Evolutionary conservation across 352 stramenopile genomes (phyloP).

Genomic region (Globisporangium takayamanum): DNA sequence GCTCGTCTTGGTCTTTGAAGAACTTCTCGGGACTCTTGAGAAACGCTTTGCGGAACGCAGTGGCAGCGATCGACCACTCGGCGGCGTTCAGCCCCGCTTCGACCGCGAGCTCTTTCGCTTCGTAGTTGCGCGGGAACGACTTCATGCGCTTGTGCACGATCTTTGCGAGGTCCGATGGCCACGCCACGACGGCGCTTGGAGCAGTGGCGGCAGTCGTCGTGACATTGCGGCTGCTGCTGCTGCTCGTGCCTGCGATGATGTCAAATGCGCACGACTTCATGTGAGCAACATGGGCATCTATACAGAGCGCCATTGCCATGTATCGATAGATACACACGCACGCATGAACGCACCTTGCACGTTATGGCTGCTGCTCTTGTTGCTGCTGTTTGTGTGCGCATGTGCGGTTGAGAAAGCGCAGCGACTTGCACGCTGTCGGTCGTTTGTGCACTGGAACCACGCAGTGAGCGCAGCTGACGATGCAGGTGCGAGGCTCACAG

Average conservation of each 20-base stretch:
- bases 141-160: slow-evolving; percentile 38
- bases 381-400: too few species aligned
- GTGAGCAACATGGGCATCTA: too few species aligned
- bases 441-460: neutral
- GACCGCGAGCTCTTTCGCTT: slow-evolving; percentile 57
- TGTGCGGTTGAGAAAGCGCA: too few species aligned
- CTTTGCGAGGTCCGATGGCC: slow-evolving; percentile 33
- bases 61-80: slow-evolving; percentile 51
- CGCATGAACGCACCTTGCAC: too few species aligned
- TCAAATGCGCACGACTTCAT: too few species aligned
- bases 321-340: too few species aligned
- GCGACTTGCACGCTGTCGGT: too few species aligned
- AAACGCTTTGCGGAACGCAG: slow-evolving; percentile 60
- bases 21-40: slow-evolving; percentile 41
- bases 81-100: slow-evolving; percentile 56
- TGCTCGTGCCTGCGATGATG: neutral
- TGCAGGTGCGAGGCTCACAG: neutral
- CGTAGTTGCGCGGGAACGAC: slow-evolving; percentile 65
- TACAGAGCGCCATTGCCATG: too few species aligned
- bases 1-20: slow-evolving; percentile 49
- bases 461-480: neutral
- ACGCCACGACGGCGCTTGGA: slow-evolving; percentile 6
- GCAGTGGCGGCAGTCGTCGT: neutral
- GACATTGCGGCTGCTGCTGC: neutral
- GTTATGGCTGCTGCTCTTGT: too few species aligned